Conservation (phyloP, 2,329 filamentous ascomycete species). For the Fusarium fracticaudum region DNA sequence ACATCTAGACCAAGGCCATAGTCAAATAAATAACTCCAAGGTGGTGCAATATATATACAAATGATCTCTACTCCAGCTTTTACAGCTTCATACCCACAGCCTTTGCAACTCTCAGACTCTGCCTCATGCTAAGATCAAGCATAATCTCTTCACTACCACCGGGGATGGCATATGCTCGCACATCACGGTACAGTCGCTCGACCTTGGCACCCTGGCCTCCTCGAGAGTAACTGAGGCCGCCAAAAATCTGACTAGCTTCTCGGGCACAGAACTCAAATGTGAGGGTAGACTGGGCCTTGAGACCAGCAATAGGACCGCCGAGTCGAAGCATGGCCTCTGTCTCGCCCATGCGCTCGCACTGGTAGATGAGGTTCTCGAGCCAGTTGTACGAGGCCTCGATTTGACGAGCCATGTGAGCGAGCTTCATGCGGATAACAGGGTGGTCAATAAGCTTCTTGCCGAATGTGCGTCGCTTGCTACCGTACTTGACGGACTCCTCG, state of each 20-base stretch:
- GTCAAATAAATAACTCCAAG: slow-evolving; percentile 17
- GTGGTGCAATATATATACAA: slow-evolving; percentile 23
- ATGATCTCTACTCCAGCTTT: slow-evolving; percentile 13
- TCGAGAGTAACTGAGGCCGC: slow-evolving; percentile 88
- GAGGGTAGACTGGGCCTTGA: slow-evolving; percentile 93
- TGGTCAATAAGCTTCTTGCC: slow-evolving; percentile 97
- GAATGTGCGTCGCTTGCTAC: slow-evolving; percentile 96
- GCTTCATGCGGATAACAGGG: slow-evolving; percentile 95
- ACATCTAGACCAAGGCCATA: background rate
- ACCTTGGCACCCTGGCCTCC: slow-evolving; percentile 96
- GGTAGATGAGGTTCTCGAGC: slow-evolving; percentile 95
- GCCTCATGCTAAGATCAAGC: slow-evolving; percentile 94
- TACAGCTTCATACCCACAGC: slow-evolving; percentile 96
- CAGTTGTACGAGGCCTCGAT: slow-evolving; percentile 97
- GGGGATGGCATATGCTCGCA: slow-evolving; percentile 94
- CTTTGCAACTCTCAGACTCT: slow-evolving; percentile 88
- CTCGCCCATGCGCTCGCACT: slow-evolving; percentile 92
- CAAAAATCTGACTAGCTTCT: slow-evolving; percentile 97
- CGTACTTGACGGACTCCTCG: slow-evolving; percentile 96
- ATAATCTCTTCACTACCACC: slow-evolving; percentile 98
- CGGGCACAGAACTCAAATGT: slow-evolving; percentile 98
- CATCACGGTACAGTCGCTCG: slow-evolving; percentile 93
- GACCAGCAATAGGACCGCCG: slow-evolving; percentile 89
- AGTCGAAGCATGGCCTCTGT: slow-evolving; percentile 96
- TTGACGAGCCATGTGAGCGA: slow-evolving; percentile 97